These are phyloP conservation scores for Wickerhamiella occidentalis DNA, from an alignment of 805 yeast genomes.

Conservation along the genomic window DNA sequence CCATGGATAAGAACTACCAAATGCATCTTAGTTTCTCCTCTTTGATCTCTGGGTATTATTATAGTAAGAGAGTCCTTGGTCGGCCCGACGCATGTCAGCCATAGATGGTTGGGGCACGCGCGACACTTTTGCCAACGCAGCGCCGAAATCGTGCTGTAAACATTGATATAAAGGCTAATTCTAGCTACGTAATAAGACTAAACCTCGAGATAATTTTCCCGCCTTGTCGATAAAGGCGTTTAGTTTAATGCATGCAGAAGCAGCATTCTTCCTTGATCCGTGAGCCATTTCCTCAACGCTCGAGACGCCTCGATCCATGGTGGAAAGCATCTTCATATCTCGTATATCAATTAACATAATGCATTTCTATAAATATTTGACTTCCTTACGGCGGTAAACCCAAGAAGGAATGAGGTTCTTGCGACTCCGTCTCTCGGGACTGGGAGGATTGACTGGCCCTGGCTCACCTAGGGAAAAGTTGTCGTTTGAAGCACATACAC, in stretches of 20 bases:
- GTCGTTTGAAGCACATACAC: background rate
- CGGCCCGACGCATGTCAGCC: background rate
- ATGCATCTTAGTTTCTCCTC: constrained; percentile 17
- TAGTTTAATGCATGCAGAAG: too few relatives aligned
- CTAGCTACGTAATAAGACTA: too few relatives aligned
- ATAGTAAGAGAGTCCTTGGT: background rate
- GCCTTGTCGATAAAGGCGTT: too few relatives aligned
- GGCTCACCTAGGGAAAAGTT: constrained; percentile 9
- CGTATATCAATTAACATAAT: background rate
- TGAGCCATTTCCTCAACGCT: too few relatives aligned
- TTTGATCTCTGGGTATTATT: background rate
- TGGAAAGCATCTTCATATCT: too few relatives aligned
- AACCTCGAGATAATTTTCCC: too few relatives aligned
- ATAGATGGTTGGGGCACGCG: background rate
- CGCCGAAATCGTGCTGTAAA: too few relatives aligned
- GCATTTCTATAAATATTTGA: constrained; percentile 4
- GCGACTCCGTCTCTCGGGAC: constrained; percentile 1
- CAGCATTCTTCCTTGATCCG: too few relatives aligned
- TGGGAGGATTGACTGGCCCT: constrained; percentile 7
- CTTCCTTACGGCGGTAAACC: constrained; percentile 3
- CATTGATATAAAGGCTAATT: too few relatives aligned
- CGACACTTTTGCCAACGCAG: too few relatives aligned
- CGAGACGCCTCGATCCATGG: too few relatives aligned
- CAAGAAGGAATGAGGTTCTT: constrained; percentile 1
- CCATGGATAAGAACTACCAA: constrained; percentile 21